Conservation (phyloP, 2,329 filamentous ascomycete species). For the Emericellopsis cladophorae region DNA sequence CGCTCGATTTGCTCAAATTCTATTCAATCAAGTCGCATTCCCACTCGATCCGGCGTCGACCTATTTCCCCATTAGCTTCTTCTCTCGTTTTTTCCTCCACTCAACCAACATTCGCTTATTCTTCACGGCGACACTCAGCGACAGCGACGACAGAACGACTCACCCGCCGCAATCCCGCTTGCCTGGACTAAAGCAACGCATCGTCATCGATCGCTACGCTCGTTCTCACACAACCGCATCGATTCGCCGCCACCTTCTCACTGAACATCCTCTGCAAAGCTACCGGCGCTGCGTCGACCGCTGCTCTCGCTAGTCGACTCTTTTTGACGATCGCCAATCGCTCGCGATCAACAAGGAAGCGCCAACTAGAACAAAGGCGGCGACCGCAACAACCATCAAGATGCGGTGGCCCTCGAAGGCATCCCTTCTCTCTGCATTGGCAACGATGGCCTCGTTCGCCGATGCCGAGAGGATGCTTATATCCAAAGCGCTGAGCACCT, state of each 20-base stretch:
- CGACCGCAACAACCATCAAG: slow-evolving; percentile 7
- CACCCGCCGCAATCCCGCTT: background rate
- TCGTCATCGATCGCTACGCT: too few relatives aligned
- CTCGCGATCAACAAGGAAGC: background rate
- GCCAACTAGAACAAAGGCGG: background rate
- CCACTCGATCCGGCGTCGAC: background rate
- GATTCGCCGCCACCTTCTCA: background rate
- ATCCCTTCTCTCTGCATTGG: slow-evolving; percentile 31
- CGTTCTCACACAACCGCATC: too few relatives aligned
- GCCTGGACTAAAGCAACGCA: too few relatives aligned
- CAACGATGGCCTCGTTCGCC: slow-evolving; percentile 30
- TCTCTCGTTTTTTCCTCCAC: background rate
- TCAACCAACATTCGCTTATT: background rate
- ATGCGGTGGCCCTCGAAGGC: slow-evolving; percentile 35
- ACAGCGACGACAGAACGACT: background rate
- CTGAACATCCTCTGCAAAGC: background rate
- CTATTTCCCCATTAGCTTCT: background rate
- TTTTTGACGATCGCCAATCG: background rate
- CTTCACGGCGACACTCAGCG: background rate
- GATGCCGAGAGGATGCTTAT: slow-evolving; percentile 56
- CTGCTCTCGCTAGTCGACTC: background rate
- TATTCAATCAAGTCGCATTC: background rate
- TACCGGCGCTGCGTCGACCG: background rate
- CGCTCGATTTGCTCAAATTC: background rate
- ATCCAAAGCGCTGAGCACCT: slow-evolving; percentile 75